Base-by-base conservation (phyloP, 257 asterid genomes). In the Capsicum rhomboideum region DNA sequence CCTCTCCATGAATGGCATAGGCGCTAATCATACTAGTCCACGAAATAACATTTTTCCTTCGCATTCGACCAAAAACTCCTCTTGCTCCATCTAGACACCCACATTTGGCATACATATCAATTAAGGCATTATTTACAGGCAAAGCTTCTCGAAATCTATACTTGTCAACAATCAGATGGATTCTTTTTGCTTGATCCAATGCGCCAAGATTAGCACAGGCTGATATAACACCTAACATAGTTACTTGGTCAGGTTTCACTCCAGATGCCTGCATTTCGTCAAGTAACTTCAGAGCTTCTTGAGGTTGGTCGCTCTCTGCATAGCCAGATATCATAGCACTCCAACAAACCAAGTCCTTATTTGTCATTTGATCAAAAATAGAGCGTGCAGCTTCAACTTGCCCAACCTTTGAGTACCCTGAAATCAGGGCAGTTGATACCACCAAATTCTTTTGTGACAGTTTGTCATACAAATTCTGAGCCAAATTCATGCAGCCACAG, bases 271-370 rank as follows among this genome's bases (percentile, higher is more conserved):
- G 92, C 97, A 95, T 93, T 54, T 90, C 90, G 21, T 84, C 83
- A 84, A 91, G 94, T 85, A 95, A 84, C 80, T 88, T 84, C 16
- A 93, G 91, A 58, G 91, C 95, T 86, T 93, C 95, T 83, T 90
- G 92, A 55, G 98, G 96, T 63, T 75, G 86, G 58, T 86, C 92
- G 16, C 96, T 92, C 86, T 90, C 90, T 50, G 97, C 97, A 87
- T 91, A 95, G 29, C 97, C 92, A 66, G 94, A 88, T 74, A 95
- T 91, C 97, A 95, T 92, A 2, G 98, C 96, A 83, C 97, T 93
- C 97, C 97, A 95, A 83, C 96, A 93, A 46, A 95, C 88, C 83
- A 93, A 82, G 86, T 92, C 97, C 83, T 89, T 92, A n/a, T 89
- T 84, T 10, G 68, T 84, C 86, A 88, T 91, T 85, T 85, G 86